Percentiles rank a stretch among this genome's conserved stretches.
Evolutionary conservation across 495 filamentous ascomycete genomes (phyloP).

Genomic region (Aspergillus panamensis): DNA sequence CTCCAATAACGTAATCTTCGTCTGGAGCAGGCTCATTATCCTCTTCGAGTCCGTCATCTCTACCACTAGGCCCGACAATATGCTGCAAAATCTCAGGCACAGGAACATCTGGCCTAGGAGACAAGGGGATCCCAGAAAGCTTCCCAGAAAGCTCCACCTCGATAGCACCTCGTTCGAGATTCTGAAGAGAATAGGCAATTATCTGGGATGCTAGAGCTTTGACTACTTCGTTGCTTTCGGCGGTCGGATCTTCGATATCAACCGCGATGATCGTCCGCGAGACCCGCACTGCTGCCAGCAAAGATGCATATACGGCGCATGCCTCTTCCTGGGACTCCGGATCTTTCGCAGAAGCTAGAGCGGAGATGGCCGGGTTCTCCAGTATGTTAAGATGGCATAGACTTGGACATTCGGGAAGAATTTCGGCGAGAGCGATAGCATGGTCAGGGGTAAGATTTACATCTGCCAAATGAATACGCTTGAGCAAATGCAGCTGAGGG

Average conservation of each 20-base stretch:
- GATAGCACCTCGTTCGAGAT: slow-evolving; percentile 66
- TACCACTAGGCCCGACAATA: slow-evolving; percentile 56
- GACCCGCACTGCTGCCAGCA: slow-evolving; percentile 84
- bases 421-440: slow-evolving; percentile 82
- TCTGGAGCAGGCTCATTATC: slow-evolving; percentile 74
- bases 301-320: slow-evolving; percentile 86
- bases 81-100: slow-evolving; percentile 66
- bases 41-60: slow-evolving; percentile 52
- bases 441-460: slow-evolving; percentile 84
- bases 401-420: slow-evolving; percentile 77
- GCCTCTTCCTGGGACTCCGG: slow-evolving; percentile 84
- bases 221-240: slow-evolving; percentile 78
- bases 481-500: slow-evolving; percentile 73
- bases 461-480: slow-evolving; percentile 82
- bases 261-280: slow-evolving; percentile 80
- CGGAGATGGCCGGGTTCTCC: slow-evolving; percentile 70
- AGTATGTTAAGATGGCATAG: slow-evolving; percentile 85
- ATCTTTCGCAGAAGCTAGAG: slow-evolving; percentile 62
- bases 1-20: slow-evolving; percentile 92
- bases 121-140: slow-evolving; percentile 32
- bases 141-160: slow-evolving; percentile 43
- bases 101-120: slow-evolving; percentile 38
- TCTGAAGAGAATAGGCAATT: slow-evolving; percentile 86
- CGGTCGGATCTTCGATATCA: slow-evolving; percentile 82
- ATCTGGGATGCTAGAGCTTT: slow-evolving; percentile 91